Conservation (phyloP, 164 flowering plant genomes). For the Malania oleifera region DNA sequence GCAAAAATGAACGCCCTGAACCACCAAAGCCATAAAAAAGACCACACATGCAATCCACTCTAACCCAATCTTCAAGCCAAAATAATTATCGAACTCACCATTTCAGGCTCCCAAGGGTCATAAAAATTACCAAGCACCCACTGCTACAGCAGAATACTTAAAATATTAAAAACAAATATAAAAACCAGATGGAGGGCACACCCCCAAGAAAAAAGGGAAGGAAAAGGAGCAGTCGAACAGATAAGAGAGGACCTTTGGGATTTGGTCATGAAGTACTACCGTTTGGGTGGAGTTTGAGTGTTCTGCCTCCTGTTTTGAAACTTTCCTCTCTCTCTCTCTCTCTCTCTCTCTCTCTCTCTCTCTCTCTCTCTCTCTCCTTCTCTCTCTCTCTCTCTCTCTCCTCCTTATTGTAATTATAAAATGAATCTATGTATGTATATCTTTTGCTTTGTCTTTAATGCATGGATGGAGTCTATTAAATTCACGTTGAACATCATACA, state of each 20-base stretch:
- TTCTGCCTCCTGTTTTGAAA: slow-evolving; percentile 16
- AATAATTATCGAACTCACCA: no score
- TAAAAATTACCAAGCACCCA: no score
- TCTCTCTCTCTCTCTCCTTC: no score
- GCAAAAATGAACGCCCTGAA: no score
- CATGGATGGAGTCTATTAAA: neutral
- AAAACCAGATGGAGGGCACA: neutral
- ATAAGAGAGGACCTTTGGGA: slow-evolving; percentile 17
- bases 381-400: neutral
- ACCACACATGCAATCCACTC: no score
- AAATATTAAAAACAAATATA: neutral
- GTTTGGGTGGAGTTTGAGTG: slow-evolving; percentile 14
- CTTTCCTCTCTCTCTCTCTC: slow-evolving; percentile 6
- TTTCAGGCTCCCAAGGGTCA: no score
- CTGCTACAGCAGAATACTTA: neutral
- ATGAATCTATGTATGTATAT: neutral
- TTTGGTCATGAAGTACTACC: neutral
- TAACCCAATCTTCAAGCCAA: no score
- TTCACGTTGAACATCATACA: neutral
- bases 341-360: no score
- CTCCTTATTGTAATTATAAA: no score
- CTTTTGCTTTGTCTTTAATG: neutral
- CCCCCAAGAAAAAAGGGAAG: neutral
- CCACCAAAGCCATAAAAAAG: no score
- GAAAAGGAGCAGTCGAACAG: neutral